Evolutionary conservation across 2,329 filamentous ascomycete genomes (phyloP).

Genomic region (Fusarium agapanthi): DNA sequence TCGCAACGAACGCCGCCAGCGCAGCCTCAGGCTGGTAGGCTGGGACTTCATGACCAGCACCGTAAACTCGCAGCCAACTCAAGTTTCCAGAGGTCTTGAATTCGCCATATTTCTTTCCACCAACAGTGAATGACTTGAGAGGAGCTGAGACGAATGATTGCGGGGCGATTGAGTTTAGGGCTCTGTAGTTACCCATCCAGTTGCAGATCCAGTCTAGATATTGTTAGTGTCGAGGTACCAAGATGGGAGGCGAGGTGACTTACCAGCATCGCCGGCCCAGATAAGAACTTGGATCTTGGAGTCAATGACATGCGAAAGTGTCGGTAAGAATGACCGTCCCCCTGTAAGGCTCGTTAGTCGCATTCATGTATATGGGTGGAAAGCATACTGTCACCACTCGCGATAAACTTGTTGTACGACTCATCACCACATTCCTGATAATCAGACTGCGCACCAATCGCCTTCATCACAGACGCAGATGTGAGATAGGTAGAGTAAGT

Average conservation of each 20-base stretch:
- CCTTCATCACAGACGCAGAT: slow-evolving; percentile 20
- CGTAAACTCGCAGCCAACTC: slow-evolving; percentile 66
- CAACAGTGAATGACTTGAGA: slow-evolving; percentile 57
- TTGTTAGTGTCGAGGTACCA: background rate
- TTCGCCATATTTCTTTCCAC: slow-evolving; percentile 55
- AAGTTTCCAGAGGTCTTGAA: slow-evolving; percentile 64
- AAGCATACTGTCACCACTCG: slow-evolving; percentile 36
- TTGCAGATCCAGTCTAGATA: slow-evolving; percentile 64
- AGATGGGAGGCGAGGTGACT: background rate
- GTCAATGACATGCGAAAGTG: slow-evolving; percentile 55
- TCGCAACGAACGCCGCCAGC: slow-evolving; percentile 8
- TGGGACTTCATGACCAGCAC: slow-evolving; percentile 65
- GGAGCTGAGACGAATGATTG: slow-evolving; percentile 47
- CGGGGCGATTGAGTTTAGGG: slow-evolving; percentile 56
- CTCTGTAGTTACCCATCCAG: slow-evolving; percentile 59
- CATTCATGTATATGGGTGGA: fast-evolving
- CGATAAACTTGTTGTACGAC: slow-evolving; percentile 23
- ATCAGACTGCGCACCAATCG: slow-evolving; percentile 31
- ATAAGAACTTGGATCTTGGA: slow-evolving; percentile 58
- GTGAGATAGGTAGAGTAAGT: slow-evolving; percentile 28
- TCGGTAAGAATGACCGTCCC: slow-evolving; percentile 54
- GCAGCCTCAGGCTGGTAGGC: slow-evolving; percentile 47
- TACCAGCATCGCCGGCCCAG: slow-evolving; percentile 63
- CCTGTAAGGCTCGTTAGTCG: slow-evolving; percentile 22
- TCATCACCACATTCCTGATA: slow-evolving; percentile 32